A percentile compares a stretch with the other conserved stretches of the same genome.
These are phyloP conservation scores for Penicillium janthinellum DNA, from an alignment of 2,329 filamentous ascomycete species.

Conservation along the genomic window DNA sequence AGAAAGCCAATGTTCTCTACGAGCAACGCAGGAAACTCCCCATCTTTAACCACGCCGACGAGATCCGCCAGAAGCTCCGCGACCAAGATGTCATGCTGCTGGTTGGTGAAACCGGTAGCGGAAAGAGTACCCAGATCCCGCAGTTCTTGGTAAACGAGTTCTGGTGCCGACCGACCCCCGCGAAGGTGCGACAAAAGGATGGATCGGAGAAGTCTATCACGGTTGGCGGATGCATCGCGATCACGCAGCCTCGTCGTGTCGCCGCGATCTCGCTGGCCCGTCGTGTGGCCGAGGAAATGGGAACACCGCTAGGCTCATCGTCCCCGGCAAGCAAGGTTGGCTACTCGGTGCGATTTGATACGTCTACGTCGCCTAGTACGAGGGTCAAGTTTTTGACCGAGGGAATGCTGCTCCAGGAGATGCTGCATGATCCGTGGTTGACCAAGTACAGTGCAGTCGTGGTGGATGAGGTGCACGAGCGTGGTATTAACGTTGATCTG, in stretches of 20 bases:
- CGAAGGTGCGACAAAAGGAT: slow-evolving; percentile 47
- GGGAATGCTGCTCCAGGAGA: slow-evolving; percentile 92
- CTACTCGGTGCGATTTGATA: slow-evolving; percentile 94
- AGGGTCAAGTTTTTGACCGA: slow-evolving; percentile 94
- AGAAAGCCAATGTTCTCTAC: slow-evolving; percentile 52
- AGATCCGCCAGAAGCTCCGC: slow-evolving; percentile 67
- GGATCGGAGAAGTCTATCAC: slow-evolving; percentile 46
- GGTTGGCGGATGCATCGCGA: slow-evolving; percentile 80
- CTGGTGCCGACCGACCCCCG: slow-evolving; percentile 71
- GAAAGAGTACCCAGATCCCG: slow-evolving; percentile 94
- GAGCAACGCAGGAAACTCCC: slow-evolving; percentile 68
- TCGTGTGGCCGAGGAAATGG: slow-evolving; percentile 83
- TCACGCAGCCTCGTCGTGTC: slow-evolving; percentile 91
- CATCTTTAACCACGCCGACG: slow-evolving; percentile 73
- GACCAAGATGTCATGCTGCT: slow-evolving; percentile 76
- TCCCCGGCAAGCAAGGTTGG: slow-evolving; percentile 70
- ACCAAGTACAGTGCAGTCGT: slow-evolving; percentile 85
- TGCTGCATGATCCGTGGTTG: slow-evolving; percentile 80
- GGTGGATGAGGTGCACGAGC: slow-evolving; percentile 95
- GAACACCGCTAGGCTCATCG: slow-evolving; percentile 61
- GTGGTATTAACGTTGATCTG: slow-evolving; percentile 91
- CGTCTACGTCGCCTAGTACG: slow-evolving; percentile 76
- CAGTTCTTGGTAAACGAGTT: slow-evolving; percentile 79
- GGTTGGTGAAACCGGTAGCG: slow-evolving; percentile 91
- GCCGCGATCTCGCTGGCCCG: slow-evolving; percentile 89